A percentile compares a stretch with the other conserved stretches of the same genome.
phyloP scores from a whole-genome alignment of 139 green algal genomes.

The Micractinium sp. region DNA sequence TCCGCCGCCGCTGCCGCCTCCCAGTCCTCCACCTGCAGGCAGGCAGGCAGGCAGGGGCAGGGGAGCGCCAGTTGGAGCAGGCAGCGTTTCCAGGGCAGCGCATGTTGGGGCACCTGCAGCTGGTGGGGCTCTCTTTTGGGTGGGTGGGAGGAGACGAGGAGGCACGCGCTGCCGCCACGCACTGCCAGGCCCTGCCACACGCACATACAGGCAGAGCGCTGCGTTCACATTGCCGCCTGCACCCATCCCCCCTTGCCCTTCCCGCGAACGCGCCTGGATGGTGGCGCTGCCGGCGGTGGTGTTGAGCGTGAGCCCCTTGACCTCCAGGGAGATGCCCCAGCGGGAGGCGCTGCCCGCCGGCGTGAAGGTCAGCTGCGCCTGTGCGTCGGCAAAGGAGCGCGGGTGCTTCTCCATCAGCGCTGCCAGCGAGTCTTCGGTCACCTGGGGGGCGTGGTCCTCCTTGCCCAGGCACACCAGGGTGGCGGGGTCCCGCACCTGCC shows the following conservation, averaged over 20 bases:
- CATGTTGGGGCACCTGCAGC: not conserved
- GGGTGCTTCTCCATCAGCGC: not conserved
- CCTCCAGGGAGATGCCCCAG: not conserved
- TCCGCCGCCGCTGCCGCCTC: not conserved
- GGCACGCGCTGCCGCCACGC: not conserved
- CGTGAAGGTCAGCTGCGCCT: slow-evolving; percentile 13
- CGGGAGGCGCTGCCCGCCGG: not conserved
- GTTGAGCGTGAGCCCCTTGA: not conserved
- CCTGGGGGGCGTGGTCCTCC: not conserved
- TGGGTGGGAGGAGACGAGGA: not conserved
- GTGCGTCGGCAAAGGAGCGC: not conserved
- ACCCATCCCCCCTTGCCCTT: not conserved
- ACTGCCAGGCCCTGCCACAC: not conserved
- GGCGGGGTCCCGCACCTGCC: not conserved
- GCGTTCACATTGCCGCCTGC: not conserved
- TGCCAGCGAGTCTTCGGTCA: not conserved
- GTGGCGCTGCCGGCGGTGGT: not conserved
- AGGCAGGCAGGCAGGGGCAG: not conserved
- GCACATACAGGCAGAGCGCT: not conserved
- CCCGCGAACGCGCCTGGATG: not conserved
- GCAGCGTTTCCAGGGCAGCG: not conserved
- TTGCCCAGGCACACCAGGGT: not conserved
- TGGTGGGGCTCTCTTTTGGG: not conserved
- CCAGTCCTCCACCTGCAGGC: slow-evolving; percentile 2
- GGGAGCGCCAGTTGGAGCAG: not conserved